Percentiles rank a stretch among this genome's conserved stretches.
phyloP scores from a whole-genome alignment of 345 rosid genomes.

The Conringia planisiliqua region DNA sequence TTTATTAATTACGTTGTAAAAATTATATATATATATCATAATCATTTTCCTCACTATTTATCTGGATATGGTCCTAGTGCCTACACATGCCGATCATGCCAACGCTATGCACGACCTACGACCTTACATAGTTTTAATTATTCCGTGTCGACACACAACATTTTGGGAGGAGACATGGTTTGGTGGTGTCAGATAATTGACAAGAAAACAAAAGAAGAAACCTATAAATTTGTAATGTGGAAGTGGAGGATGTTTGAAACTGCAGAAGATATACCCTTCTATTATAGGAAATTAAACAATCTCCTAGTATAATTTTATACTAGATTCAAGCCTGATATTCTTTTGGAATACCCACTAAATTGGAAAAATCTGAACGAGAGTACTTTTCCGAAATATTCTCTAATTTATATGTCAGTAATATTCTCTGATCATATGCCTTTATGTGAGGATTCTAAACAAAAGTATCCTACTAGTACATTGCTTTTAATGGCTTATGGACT shows the following conservation, averaged over 20 bases:
- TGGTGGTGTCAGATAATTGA: neutral
- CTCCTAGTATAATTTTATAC: neutral
- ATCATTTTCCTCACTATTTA: neutral
- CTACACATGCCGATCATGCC: neutral
- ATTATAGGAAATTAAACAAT: neutral
- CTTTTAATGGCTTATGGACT: neutral
- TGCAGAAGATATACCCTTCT: neutral
- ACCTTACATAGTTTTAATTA: neutral
- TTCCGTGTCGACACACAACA: neutral
- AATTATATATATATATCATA: neutral
- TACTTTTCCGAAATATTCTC: neutral
- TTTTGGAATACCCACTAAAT: slow-evolving; percentile 7
- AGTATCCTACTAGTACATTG: neutral
- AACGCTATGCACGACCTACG: neutral
- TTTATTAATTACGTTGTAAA: neutral
- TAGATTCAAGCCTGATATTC: neutral
- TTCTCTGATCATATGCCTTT: neutral
- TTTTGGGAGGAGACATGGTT: neutral
- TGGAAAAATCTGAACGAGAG: neutral
- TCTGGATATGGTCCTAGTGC: neutral
- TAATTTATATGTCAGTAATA: neutral
- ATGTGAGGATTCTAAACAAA: neutral
- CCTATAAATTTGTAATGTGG: neutral
- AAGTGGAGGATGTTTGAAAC: neutral
- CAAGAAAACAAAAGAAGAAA: neutral